phyloP scores from a whole-genome alignment of 2,329 filamentous ascomycete species.

The Pyrenophora seminiperda region DNA sequence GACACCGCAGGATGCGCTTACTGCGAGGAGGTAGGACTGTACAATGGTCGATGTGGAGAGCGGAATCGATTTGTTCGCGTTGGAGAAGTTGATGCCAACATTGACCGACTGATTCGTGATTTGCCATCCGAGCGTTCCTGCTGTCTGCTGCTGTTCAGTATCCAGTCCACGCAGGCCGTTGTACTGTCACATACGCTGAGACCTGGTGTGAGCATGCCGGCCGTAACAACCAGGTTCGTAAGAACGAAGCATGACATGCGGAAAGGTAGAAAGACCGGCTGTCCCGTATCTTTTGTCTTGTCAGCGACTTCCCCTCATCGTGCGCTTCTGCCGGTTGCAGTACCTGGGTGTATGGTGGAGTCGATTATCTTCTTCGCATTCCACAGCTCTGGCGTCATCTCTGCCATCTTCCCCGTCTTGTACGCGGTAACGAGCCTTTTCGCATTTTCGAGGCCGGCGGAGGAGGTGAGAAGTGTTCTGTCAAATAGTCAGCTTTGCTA shows the following conservation, averaged over 20 bases:
- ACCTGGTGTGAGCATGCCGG: slow-evolving; percentile 93
- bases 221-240: slow-evolving; percentile 92
- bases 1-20: slow-evolving; percentile 90
- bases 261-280: slow-evolving; percentile 91
- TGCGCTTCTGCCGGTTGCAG: slow-evolving; percentile 25
- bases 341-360: slow-evolving; percentile 93
- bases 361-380: slow-evolving; percentile 96
- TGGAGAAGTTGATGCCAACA: slow-evolving; percentile 95
- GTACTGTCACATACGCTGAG: slow-evolving; percentile 62
- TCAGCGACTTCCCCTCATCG: slow-evolving; percentile 15
- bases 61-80: slow-evolving; percentile 96
- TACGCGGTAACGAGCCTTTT: slow-evolving; percentile 82
- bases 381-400: slow-evolving; percentile 93
- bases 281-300: slow-evolving; percentile 74
- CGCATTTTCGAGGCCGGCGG: slow-evolving; percentile 78
- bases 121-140: slow-evolving; percentile 91
- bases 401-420: slow-evolving; percentile 77
- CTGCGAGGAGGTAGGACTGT: slow-evolving; percentile 89
- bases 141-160: slow-evolving; percentile 61
- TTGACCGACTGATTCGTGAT: slow-evolving; percentile 97
- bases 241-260: slow-evolving; percentile 96
- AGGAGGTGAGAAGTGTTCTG: slow-evolving; percentile 85
- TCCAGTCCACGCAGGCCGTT: not conserved
- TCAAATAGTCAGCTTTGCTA: slow-evolving; percentile 21
- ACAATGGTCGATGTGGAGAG: slow-evolving; percentile 79